Base-by-base conservation (phyloP, 495 filamentous ascomycete species). In the Podospora sp. region DNA sequence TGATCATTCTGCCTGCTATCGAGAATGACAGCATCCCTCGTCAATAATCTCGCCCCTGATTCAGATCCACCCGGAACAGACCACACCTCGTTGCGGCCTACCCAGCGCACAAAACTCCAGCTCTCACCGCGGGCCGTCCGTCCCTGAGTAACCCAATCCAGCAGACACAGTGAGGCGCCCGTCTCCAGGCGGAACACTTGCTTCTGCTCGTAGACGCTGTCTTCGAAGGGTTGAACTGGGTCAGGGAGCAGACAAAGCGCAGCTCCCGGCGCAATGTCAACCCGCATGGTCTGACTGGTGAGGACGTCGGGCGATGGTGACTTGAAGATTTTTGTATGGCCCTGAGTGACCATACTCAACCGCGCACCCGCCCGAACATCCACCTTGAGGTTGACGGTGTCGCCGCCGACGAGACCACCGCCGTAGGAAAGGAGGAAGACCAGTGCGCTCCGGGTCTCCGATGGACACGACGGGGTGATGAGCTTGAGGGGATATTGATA, bases 401-500 rank as follows among this genome's bases (percentile, higher is more conserved):
- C 95, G 33, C 92, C 91, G 6, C 89, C 90, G 18, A 99, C 90
- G 16, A 99, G 87, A 2, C 95, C 95, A 53, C 95, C 95, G 65
- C 95, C 95, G 73, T 99, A 99, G 53, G 93, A 96, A 53, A 99
- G 88, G 65, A 97, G 85, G 76, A 97, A 97, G 16, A 89, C 82
- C 24, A 89, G 81, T 50, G 94, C 83, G 78, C 86, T 91, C 77
- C 77, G 80, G 46, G 84, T 83, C 5, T 83, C 81, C n/a, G 77
- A 73, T 0, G 80, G 76, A 8, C 80, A 77, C 29, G 82, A 79
- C 9, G 89, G 85, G 6, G 93, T 88, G 73, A 99, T 89, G 36
- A 99, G 89, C 76, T 99, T 99, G 36, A 99, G 86, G 11, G 95
- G 95, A 74, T 97, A 99, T 76, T 95, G 91, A 78, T 94, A 98